Evolutionary conservation across 345 rosid genomes (phyloP).

Genomic region (Linum usitatissimum): DNA sequence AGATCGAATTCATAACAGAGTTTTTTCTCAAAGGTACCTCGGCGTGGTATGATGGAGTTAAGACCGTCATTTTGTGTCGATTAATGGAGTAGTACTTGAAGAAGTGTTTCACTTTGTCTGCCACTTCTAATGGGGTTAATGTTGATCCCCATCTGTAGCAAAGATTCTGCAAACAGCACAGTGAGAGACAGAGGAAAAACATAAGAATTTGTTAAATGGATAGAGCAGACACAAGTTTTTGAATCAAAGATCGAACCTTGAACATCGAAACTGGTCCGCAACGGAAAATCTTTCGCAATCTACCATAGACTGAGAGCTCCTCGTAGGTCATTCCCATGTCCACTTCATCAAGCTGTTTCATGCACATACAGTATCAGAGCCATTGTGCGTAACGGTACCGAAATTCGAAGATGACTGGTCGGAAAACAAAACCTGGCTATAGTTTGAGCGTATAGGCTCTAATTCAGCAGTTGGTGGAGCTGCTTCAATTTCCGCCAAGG

Average conservation of each 20-base stretch:
- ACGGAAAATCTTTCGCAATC: constrained; percentile 63
- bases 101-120: constrained; percentile 86
- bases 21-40: constrained; percentile 52
- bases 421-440: constrained; percentile 48
- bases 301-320: constrained; percentile 82
- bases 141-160: constrained; percentile 86
- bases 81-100: constrained; percentile 91
- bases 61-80: constrained; percentile 89
- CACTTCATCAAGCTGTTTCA: constrained; percentile 66
- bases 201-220: constrained; percentile 7
- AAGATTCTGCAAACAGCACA: constrained; percentile 48
- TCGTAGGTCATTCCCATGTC: constrained; percentile 94
- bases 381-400: neutral
- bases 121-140: constrained; percentile 68
- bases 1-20: neutral
- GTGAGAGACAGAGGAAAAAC: neutral
- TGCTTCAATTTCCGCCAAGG: constrained; percentile 82
- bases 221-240: neutral
- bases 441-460: constrained; percentile 90
- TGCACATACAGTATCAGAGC: neutral
- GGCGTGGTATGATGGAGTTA: constrained; percentile 92
- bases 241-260: constrained; percentile 39
- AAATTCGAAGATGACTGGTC: neutral
- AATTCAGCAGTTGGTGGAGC: constrained; percentile 98
- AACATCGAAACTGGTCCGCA: constrained; percentile 99